A percentile compares a stretch with the other conserved stretches of the same genome.
Conservation (phyloP, 148 eudicot species). For the Rhododendron ferrugineum region DNA sequence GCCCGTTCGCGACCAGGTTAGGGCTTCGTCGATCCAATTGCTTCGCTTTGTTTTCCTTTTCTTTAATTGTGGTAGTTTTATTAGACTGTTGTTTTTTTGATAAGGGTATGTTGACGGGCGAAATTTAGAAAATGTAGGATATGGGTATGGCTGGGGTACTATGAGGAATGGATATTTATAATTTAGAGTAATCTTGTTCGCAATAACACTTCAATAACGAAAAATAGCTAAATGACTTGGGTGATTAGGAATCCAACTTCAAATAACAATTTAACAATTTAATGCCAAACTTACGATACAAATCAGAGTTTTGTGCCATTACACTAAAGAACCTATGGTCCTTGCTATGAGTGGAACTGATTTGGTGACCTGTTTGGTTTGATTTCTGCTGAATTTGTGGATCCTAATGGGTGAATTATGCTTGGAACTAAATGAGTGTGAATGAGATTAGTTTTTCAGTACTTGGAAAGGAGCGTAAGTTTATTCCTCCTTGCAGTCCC, state of each 20-base stretch:
- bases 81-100: no score
- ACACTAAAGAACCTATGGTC: not conserved
- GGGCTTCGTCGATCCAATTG: not conserved
- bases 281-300: not conserved
- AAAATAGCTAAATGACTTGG: not conserved
- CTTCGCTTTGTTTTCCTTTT: not conserved
- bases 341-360: not conserved
- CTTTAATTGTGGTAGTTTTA: no score
- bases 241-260: not conserved
- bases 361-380: not conserved
- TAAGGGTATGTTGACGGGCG: no score
- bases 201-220: not conserved
- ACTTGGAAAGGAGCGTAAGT: not conserved
- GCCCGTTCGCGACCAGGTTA: constrained; percentile 81
- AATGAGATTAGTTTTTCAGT: not conserved
- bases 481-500: not conserved
- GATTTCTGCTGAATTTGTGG: not conserved
- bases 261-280: not conserved
- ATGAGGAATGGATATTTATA: not conserved
- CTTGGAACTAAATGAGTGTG: not conserved
- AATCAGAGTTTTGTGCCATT: not conserved
- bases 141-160: no score
- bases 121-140: no score
- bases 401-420: not conserved
- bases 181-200: not conserved